phyloP scores from a whole-genome alignment of 2,329 filamentous ascomycete species.

The Exophiala oligosperma region DNA sequence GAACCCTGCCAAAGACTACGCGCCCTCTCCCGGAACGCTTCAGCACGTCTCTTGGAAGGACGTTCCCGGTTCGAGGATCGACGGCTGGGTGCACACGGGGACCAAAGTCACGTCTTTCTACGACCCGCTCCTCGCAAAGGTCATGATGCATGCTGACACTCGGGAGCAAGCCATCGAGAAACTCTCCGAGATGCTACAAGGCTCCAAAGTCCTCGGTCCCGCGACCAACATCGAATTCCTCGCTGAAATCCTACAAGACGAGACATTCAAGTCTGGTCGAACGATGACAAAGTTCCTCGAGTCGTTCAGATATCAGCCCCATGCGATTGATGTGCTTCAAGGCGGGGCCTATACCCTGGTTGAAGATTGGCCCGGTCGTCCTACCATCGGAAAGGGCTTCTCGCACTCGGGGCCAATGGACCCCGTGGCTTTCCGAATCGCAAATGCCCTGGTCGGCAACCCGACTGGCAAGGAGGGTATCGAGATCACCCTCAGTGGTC shows the following conservation, averaged over 20 bases:
- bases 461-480: constrained; percentile 52
- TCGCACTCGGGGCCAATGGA: constrained; percentile 64
- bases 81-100: constrained; percentile 64
- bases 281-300: constrained; percentile 60
- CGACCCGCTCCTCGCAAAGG: constrained; percentile 59
- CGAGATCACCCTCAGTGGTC: constrained; percentile 62
- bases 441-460: constrained; percentile 63
- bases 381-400: constrained; percentile 58
- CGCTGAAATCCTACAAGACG: constrained; percentile 48
- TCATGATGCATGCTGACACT: constrained; percentile 54
- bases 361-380: constrained; percentile 60
- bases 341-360: constrained; percentile 59
- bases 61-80: constrained; percentile 53
- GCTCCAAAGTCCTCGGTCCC: constrained; percentile 53
- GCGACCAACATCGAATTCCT: constrained; percentile 61
- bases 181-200: constrained; percentile 45
- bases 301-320: constrained; percentile 50
- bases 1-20: constrained; percentile 59
- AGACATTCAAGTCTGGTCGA: constrained; percentile 49
- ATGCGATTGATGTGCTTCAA: constrained; percentile 57
- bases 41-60: constrained; percentile 59
- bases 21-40: constrained; percentile 59
- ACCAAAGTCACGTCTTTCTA: constrained; percentile 59
- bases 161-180: constrained; percentile 45
- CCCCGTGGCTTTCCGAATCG: constrained; percentile 56